Percentiles rank a stretch among this genome's conserved stretches.
Evolutionary conservation across 2,329 filamentous ascomycete species (phyloP).

Genomic region (Sordariomycetes sp.): DNA sequence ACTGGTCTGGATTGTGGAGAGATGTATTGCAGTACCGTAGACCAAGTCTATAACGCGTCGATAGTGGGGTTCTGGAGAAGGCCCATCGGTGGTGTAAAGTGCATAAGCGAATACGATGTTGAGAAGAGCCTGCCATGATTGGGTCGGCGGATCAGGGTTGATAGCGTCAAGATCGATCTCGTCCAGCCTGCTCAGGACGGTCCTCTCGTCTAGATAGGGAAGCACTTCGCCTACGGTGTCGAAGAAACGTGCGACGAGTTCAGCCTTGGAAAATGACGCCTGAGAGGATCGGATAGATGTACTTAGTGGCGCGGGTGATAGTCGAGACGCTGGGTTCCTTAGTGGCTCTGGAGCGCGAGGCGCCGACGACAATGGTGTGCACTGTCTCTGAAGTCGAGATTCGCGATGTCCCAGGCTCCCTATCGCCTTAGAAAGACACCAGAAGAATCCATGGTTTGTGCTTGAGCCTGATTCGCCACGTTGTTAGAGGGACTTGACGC

Average conservation of each 20-base stretch:
- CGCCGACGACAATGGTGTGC: no score
- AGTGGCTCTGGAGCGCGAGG: constrained; percentile 6
- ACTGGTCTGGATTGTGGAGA: no score
- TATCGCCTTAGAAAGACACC: constrained; percentile 14
- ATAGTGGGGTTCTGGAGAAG: constrained; percentile 15
- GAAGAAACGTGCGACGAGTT: constrained; percentile 12
- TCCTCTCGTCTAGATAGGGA: constrained; percentile 11
- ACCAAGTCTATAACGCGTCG: constrained; percentile 13
- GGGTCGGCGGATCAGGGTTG: constrained; percentile 5
- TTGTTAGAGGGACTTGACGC: not conserved
- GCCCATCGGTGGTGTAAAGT: constrained; percentile 9
- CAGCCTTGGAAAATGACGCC: not conserved
- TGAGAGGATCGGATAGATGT: not conserved
- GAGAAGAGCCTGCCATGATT: constrained; percentile 12
- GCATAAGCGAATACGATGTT: constrained; percentile 19
- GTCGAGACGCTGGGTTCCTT: constrained; percentile 2
- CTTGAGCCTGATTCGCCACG: constrained; percentile 12
- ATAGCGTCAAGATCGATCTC: no score
- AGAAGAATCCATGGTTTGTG: constrained; percentile 19
- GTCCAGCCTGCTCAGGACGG: constrained; percentile 4
- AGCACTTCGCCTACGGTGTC: constrained; percentile 17
- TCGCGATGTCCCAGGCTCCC: constrained; percentile 12
- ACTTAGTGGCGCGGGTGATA: constrained; percentile 2
- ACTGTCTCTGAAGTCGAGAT: constrained; percentile 4
- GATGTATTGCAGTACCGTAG: constrained; percentile 14